These are phyloP conservation scores for Penicillium frequentans DNA, from an alignment of 2,329 filamentous ascomycete species.

Conservation along the genomic window DNA sequence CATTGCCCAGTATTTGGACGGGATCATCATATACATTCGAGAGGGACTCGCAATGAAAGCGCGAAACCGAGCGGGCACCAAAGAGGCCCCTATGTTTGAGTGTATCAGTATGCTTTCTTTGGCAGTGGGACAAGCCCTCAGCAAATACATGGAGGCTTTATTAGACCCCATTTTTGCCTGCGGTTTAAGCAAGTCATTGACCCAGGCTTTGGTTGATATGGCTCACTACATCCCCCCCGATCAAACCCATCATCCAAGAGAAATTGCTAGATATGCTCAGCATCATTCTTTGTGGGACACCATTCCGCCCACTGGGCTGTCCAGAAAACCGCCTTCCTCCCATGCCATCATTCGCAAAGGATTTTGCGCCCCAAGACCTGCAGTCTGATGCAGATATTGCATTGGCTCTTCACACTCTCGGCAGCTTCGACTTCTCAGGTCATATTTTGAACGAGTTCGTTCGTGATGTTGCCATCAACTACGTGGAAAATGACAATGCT, in stretches of 20 bases:
- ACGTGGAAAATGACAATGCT: slow-evolving; percentile 92
- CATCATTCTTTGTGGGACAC: slow-evolving; percentile 85
- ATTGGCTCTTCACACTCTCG: slow-evolving; percentile 87
- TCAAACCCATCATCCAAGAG: slow-evolving; percentile 90
- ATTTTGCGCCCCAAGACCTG: slow-evolving; percentile 79
- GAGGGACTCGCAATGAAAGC: slow-evolving; percentile 85
- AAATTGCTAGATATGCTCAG: slow-evolving; percentile 92
- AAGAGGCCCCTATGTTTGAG: slow-evolving; percentile 82
- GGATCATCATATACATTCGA: slow-evolving; percentile 88
- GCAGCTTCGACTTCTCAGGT: slow-evolving; percentile 91
- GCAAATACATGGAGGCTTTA: slow-evolving; percentile 96
- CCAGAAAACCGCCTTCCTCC: slow-evolving; percentile 81
- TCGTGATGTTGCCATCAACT: slow-evolving; percentile 95
- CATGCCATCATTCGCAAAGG: slow-evolving; percentile 80
- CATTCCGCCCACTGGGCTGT: slow-evolving; percentile 88
- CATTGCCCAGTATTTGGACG: slow-evolving; percentile 92
- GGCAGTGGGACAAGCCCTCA: slow-evolving; percentile 92
- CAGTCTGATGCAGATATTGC: slow-evolving; percentile 87
- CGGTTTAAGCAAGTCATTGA: slow-evolving; percentile 88
- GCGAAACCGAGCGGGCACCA: slow-evolving; percentile 56
- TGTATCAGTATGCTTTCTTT: slow-evolving; percentile 96
- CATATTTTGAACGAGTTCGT: slow-evolving; percentile 98
- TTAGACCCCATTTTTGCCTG: slow-evolving; percentile 97
- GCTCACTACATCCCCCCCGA: slow-evolving; percentile 97
- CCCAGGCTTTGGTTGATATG: slow-evolving; percentile 96